A percentile compares a stretch with the other conserved stretches of the same genome.
These are phyloP conservation scores for Viridothelium virens DNA, from an alignment of 495 filamentous ascomycete genomes.

Conservation along the genomic window DNA sequence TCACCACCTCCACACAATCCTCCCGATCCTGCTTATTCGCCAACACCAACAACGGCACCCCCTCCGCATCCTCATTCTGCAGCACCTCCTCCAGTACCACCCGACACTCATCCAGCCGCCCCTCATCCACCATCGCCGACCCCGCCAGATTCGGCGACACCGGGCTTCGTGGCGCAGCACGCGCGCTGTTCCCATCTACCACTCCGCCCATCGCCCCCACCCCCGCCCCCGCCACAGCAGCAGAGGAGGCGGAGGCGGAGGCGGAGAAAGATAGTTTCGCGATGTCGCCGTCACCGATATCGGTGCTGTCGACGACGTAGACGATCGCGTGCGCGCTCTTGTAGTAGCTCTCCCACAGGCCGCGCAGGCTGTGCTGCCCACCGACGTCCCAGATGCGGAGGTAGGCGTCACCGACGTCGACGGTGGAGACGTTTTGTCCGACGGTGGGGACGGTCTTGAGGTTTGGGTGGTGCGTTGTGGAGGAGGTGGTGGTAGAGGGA, in stretches of 20 bases:
- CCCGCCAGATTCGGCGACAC: conserved; percentile 24
- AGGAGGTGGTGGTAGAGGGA: conserved; percentile 43
- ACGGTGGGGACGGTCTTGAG: conserved; percentile 86
- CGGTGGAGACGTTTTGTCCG: conserved; percentile 90
- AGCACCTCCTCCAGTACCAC: conserved; percentile 83
- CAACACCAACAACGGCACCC: conserved; percentile 83
- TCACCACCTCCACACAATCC: conserved; percentile 92
- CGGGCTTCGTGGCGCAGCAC: conserved; percentile 27
- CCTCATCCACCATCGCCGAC: conserved; percentile 40
- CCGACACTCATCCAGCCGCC: conserved; percentile 78
- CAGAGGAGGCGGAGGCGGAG: background rate
- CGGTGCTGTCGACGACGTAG: conserved; percentile 90
- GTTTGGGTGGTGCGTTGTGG: conserved; percentile 43
- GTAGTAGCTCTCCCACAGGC: conserved; percentile 95
- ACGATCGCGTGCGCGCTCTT: conserved; percentile 89
- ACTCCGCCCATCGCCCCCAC: conserved; percentile 3
- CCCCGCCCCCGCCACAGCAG: conserved; percentile 17
- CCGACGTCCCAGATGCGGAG: conserved; percentile 98
- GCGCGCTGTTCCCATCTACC: background rate
- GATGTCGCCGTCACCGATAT: conserved; percentile 73
- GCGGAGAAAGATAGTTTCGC: background rate
- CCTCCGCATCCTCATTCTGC: conserved; percentile 72
- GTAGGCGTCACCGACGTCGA: conserved; percentile 83
- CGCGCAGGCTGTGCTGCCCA: conserved; percentile 79
- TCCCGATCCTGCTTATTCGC: conserved; percentile 98